phyloP scores from a whole-genome alignment of 345 rosid species.

The Syzygium jambos region DNA sequence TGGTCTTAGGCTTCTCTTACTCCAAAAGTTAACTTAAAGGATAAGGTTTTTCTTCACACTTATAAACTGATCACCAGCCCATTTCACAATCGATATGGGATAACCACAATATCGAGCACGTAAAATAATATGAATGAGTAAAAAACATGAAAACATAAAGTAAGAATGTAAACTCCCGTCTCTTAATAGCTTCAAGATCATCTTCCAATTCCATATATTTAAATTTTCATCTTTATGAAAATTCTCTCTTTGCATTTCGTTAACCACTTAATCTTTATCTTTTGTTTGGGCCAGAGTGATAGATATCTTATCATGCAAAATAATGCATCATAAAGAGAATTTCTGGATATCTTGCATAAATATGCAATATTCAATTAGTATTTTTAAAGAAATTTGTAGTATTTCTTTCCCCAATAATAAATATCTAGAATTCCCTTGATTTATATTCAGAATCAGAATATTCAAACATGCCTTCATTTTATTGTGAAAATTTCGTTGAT shows the following conservation, averaged over 20 bases:
- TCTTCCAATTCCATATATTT: neutral
- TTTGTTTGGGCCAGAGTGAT: neutral
- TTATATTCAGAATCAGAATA: neutral
- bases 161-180: neutral
- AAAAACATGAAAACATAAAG: neutral
- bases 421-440: neutral
- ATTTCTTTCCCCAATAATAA: neutral
- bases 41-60: too few species aligned
- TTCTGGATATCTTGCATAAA: neutral
- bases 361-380: neutral
- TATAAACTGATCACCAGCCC: too few species aligned
- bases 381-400: neutral
- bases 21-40: too few species aligned
- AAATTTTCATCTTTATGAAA: neutral
- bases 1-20: too few species aligned
- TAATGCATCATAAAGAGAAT: neutral
- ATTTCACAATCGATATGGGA: too few species aligned
- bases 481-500: neutral
- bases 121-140: too few species aligned
- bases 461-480: neutral
- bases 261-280: neutral
- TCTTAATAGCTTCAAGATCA: neutral
- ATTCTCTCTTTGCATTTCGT: neutral
- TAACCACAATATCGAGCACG: neutral
- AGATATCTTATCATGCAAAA: neutral